Evolutionary conservation across 352 stramenopile species (phyloP), one percentile per base, ranked within the genome.

Genomic region (Globisporangium mamillatum): DNA sequence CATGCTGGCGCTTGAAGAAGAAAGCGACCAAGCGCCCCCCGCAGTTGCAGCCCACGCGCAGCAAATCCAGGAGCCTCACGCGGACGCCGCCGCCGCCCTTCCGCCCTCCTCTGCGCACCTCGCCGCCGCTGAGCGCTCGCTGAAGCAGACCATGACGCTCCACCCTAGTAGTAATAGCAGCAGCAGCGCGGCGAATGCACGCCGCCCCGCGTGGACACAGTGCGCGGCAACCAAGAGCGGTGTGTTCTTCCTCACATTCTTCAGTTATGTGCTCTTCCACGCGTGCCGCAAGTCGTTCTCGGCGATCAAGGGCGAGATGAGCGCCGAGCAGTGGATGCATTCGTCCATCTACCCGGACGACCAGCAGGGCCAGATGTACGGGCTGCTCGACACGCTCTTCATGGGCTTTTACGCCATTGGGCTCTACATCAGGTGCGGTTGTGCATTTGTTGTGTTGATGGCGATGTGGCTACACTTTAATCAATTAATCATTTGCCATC

Each of bases 301-400:
- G 25, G 81, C 83, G 54, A 91, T 94, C 65, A 94, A 94, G 70
- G 83, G 86, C 60, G 80, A 93, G 66, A 91, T 94, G 84, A 88
- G 72, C 56, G 78, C 75, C 66, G 84, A 93, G 66, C 75, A 89
- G 72, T 94, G 84, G 84, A 89, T 94, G 60, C 80, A 83, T 55
- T 92, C 86, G 44, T 55, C 70, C 16, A 20, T 91, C 12, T 92
- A 90, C 72, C 38, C 72, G 9, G 67, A 68, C 24, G 79, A 88
- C 34, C 75, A 92, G 66, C 86, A 94, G 73, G 83, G 75, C 20
- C 70, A 93, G 70, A 93, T 94, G 86, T 92, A 89, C 63, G 86
- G 86, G 1, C 76, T 92, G 22, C 75, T 94, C 22, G 84, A 94
- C 64, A 94, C 86, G 58, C 78, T 94, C 27, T 94, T 94, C 70